phyloP scores from a whole-genome alignment of 192 early-diverging fungal species.

The Coemansia sp. region DNA sequence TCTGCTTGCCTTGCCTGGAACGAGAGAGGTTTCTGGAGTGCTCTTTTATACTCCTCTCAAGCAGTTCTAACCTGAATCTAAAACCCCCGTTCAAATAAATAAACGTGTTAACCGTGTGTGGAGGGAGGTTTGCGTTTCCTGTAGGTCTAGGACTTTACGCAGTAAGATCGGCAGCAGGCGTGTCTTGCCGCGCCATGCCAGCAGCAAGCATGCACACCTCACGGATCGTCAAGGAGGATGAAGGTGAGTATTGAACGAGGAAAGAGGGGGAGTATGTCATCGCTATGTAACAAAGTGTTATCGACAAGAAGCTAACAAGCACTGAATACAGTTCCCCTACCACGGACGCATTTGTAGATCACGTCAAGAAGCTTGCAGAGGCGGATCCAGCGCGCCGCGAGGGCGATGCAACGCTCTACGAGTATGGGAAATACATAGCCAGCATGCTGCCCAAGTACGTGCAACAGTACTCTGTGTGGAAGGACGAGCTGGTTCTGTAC shows the following conservation, averaged over 20 bases:
- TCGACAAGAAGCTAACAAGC: background rate
- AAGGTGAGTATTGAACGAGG: conserved; percentile 17
- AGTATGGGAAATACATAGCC: conserved; percentile 87
- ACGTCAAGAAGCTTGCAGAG: conserved; percentile 32
- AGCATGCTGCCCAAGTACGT: conserved; percentile 90
- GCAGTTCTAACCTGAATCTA: background rate
- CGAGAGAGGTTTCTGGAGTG: no score
- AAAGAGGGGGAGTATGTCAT: conserved; percentile 19
- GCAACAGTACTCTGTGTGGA: conserved; percentile 97
- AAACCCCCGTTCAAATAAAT: background rate
- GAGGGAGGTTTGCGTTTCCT: background rate
- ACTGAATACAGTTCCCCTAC: background rate
- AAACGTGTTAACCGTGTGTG: background rate
- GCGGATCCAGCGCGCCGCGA: conserved; percentile 44
- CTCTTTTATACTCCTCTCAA: background rate
- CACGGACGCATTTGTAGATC: conserved; percentile 13
- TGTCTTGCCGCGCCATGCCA: conserved; percentile 1
- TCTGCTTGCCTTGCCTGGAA: no score
- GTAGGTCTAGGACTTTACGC: conserved; percentile 8
- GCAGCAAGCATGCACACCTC: conserved; percentile 38
- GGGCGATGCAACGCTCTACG: conserved; percentile 59
- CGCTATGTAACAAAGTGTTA: background rate
- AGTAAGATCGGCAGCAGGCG: background rate
- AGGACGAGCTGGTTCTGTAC: conserved; percentile 96
- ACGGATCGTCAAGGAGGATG: conserved; percentile 15